A percentile compares a stretch with the other conserved stretches of the same genome.
Evolutionary conservation across 768 basidiomycete species (phyloP).

Genomic region (Trametes sanguinea): DNA sequence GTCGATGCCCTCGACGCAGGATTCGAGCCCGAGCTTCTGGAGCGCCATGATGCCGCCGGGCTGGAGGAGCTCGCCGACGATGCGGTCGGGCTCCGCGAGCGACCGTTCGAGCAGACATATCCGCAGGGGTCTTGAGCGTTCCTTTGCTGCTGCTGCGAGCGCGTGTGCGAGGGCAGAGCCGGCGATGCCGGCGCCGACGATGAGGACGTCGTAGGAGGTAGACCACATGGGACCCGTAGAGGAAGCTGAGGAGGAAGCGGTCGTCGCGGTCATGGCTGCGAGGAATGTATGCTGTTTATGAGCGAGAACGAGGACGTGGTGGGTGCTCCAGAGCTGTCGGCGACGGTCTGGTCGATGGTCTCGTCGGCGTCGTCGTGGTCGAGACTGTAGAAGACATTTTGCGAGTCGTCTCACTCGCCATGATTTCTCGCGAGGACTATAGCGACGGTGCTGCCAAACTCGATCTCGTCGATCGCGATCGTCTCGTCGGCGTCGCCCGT

Average conservation of each 20-base stretch:
- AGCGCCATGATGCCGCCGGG: conserved; percentile 86
- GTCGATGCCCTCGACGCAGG: conserved; percentile 84
- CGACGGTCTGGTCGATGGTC: conserved; percentile 14
- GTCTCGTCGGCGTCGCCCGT: too few relatives aligned
- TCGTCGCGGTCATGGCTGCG: not conserved
- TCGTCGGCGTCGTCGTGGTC: conserved; percentile 19
- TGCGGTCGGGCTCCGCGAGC: conserved; percentile 89
- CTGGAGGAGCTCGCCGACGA: conserved; percentile 96
- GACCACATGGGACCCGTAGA: conserved; percentile 25
- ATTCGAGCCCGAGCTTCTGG: conserved; percentile 71
- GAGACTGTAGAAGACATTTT: conserved; percentile 15
- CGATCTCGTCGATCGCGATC: too few relatives aligned
- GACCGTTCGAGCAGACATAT: conserved; percentile 91
- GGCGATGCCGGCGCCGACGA: conserved; percentile 92
- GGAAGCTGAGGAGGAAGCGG: not conserved
- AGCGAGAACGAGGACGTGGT: conserved; percentile 5
- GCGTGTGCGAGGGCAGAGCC: conserved; percentile 87
- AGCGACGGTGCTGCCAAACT: too few relatives aligned
- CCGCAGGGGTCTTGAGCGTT: conserved; percentile 54
- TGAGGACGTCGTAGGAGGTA: conserved; percentile 68
- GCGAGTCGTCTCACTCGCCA: conserved; percentile 14
- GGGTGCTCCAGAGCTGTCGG: conserved; percentile 18
- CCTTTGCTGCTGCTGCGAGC: conserved; percentile 57
- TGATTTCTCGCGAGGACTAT: not conserved
- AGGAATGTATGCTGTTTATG: conserved; percentile 8